Evolutionary conservation across 495 filamentous ascomycete species (phyloP).

Genomic region (Bacidia rubella): DNA sequence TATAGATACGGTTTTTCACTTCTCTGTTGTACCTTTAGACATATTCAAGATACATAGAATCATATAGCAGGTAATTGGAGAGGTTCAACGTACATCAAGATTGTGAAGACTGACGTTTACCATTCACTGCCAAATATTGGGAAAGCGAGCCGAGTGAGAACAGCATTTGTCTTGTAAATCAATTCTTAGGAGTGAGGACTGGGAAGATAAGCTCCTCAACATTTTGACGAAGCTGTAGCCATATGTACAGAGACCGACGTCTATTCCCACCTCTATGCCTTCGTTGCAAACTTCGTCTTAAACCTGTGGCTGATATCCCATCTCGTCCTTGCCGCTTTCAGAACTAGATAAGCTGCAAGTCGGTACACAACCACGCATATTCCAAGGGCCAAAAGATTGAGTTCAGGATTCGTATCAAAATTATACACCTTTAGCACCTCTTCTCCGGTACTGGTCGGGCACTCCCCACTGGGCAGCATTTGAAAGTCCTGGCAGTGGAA

Average conservation of each 20-base stretch:
- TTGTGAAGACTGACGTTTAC: no score
- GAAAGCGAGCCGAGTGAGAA: no score
- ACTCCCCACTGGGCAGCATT: constrained; percentile 39
- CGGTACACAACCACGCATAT: constrained; percentile 50
- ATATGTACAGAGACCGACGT: neutral
- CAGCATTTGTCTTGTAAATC: no score
- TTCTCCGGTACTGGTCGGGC: constrained; percentile 46
- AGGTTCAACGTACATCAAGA: no score
- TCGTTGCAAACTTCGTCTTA: constrained; percentile 14
- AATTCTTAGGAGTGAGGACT: no score
- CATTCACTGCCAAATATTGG: no score
- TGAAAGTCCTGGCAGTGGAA: constrained; percentile 46
- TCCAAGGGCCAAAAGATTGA: constrained; percentile 47
- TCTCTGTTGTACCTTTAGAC: no score
- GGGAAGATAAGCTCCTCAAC: no score
- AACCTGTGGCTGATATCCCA: constrained; percentile 20
- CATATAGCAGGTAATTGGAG: no score
- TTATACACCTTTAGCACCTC: constrained; percentile 52
- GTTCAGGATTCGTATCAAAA: constrained; percentile 38
- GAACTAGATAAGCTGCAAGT: constrained; percentile 44
- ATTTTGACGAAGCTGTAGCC: no score
- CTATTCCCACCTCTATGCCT: neutral
- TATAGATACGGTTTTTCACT: no score
- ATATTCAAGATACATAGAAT: no score
- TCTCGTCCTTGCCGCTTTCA: constrained; percentile 34